Conservation (phyloP, 805 yeast species). For the Candida sphagnicola region DNA sequence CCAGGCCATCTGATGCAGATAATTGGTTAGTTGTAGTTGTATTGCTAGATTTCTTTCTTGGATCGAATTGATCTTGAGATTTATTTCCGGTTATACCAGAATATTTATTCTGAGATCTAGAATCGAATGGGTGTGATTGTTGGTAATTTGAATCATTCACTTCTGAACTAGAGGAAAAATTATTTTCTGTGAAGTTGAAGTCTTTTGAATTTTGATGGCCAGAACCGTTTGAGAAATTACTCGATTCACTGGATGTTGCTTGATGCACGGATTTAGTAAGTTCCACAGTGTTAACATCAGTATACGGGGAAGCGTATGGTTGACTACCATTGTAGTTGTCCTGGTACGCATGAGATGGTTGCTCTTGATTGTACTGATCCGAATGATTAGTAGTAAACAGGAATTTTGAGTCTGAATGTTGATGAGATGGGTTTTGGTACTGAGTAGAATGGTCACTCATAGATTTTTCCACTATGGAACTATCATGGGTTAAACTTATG, state of each 20-base stretch:
- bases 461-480: neutral
- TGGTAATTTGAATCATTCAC: too few species aligned
- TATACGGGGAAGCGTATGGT: too few species aligned
- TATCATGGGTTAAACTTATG: neutral
- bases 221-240: too few species aligned
- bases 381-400: neutral
- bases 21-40: neutral
- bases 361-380: neutral
- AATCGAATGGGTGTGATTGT: too few species aligned
- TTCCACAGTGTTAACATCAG: too few species aligned
- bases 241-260: too few species aligned
- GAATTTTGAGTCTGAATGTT: conserved; percentile 2
- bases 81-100: too few species aligned
- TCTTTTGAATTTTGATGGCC: neutral
- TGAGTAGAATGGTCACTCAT: neutral
- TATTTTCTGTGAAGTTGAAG: neutral
- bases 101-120: too few species aligned
- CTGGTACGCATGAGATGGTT: too few species aligned
- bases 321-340: too few species aligned
- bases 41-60: conserved; percentile 3
- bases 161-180: neutral
- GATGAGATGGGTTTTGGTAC: neutral
- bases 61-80: conserved; percentile 4
- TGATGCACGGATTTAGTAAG: too few species aligned
- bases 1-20: neutral